Percentiles rank a stretch among this genome's conserved stretches.
Evolutionary conservation across 2,329 filamentous ascomycete species (phyloP).

Genomic region (Pestalotiopsis sp.): DNA sequence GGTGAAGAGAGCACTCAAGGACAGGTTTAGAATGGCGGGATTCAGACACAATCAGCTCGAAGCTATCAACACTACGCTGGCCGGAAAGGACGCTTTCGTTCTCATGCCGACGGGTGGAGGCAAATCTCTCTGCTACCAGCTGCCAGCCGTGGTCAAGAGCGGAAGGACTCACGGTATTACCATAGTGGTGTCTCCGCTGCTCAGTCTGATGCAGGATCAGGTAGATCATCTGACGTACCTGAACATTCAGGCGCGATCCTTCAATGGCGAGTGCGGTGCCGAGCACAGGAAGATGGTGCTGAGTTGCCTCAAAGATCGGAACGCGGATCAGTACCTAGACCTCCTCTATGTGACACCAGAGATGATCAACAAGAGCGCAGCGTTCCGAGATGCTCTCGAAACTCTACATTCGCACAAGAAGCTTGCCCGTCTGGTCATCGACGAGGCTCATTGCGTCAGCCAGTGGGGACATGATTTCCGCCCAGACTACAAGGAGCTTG

Average conservation of each 20-base stretch:
- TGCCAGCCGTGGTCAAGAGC: slow-evolving; percentile 81
- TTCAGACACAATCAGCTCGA: slow-evolving; percentile 93
- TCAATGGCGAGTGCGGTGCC: slow-evolving; percentile 75
- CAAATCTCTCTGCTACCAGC: slow-evolving; percentile 95
- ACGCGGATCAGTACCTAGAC: slow-evolving; percentile 78
- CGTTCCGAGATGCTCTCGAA: slow-evolving; percentile 67
- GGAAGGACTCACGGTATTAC: slow-evolving; percentile 87
- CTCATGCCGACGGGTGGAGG: slow-evolving; percentile 98
- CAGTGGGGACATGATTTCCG: slow-evolving; percentile 99
- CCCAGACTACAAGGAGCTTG: slow-evolving; percentile 89
- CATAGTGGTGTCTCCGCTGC: slow-evolving; percentile 88
- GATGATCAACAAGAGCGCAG: slow-evolving; percentile 84
- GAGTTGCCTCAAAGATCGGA: slow-evolving; percentile 59
- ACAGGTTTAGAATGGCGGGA: slow-evolving; percentile 80
- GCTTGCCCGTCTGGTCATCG: slow-evolving; percentile 90
- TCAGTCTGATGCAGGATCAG: slow-evolving; percentile 98
- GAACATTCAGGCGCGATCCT: slow-evolving; percentile 76
- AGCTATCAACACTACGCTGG: slow-evolving; percentile 91
- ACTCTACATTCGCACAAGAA: slow-evolving; percentile 70
- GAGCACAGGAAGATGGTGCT: slow-evolving; percentile 70
- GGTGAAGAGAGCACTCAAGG: slow-evolving; percentile 77
- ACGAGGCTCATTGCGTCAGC: slow-evolving; percentile 98
- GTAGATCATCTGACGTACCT: slow-evolving; percentile 78
- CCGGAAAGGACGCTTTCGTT: slow-evolving; percentile 88
- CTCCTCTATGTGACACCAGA: slow-evolving; percentile 95